phyloP scores from a whole-genome alignment of 202 grass and related monocot genomes.

The Schoenoplectus tabernaemontani region DNA sequence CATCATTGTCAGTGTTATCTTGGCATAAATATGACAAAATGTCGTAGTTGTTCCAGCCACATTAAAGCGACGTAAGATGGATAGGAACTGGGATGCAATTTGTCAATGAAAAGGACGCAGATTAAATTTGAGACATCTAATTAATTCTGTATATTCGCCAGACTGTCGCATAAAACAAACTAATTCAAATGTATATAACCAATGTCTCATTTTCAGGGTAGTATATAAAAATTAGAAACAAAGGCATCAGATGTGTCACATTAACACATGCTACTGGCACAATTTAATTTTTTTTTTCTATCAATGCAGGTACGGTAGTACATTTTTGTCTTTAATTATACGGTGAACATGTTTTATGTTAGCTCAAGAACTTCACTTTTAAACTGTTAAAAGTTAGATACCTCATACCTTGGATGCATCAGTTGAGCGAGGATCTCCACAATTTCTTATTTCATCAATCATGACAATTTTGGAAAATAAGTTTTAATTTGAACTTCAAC shows the following conservation, averaged over 20 bases:
- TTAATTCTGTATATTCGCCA: not conserved
- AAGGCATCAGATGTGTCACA: not conserved
- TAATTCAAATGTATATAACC: not conserved
- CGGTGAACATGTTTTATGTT: not conserved
- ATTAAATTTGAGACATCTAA: not conserved
- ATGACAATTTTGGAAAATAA: too few relatives aligned
- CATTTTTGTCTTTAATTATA: not conserved
- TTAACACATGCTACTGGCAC: not conserved
- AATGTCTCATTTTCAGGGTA: not conserved
- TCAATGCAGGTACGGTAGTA: not conserved
- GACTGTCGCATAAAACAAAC: not conserved
- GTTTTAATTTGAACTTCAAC: too few relatives aligned
- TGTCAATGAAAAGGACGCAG: conserved; percentile 4
- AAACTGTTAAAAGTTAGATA: too few relatives aligned
- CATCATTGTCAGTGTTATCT: not conserved
- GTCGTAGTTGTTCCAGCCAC: not conserved
- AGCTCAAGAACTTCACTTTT: too few relatives aligned
- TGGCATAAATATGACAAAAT: not conserved
- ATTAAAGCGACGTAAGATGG: not conserved
- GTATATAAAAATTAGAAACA: not conserved
- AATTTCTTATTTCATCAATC: too few relatives aligned
- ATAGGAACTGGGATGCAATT: not conserved
- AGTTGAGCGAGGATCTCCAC: too few relatives aligned
- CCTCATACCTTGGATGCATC: too few relatives aligned
- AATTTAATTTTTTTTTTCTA: not conserved